phyloP scores from a whole-genome alignment of 208 protist genomes.

The Trypanosoma rangeli region DNA sequence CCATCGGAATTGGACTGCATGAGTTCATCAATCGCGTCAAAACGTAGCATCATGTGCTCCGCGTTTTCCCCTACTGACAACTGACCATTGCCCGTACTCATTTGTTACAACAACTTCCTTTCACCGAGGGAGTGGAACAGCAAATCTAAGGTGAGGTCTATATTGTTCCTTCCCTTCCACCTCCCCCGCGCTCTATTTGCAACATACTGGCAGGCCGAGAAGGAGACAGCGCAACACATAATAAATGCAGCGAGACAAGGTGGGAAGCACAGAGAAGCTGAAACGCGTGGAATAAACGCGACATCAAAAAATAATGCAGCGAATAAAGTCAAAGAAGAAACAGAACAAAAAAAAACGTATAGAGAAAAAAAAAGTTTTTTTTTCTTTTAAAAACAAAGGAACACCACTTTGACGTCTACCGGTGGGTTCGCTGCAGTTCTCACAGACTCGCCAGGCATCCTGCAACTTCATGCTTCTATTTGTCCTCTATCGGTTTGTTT shows the following conservation, averaged over 20 bases:
- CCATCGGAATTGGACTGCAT: slow-evolving; percentile 39
- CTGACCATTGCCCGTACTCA: neutral
- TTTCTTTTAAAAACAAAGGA: neutral
- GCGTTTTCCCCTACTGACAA: slow-evolving; percentile 31
- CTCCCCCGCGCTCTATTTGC: neutral
- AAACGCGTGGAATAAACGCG: neutral
- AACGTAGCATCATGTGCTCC: slow-evolving; percentile 42
- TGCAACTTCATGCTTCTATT: neutral
- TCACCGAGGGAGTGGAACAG: neutral
- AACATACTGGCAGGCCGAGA: neutral
- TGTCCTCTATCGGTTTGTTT: neutral
- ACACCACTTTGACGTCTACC: neutral
- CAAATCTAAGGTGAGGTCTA: neutral
- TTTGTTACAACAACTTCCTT: neutral
- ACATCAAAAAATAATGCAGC: neutral
- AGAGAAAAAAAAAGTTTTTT: neutral
- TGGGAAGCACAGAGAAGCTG: neutral
- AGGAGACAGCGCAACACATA: neutral
- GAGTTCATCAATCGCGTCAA: slow-evolving; percentile 77
- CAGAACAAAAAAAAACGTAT: neutral
- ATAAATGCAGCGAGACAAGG: neutral
- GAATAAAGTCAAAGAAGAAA: neutral
- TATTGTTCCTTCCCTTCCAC: neutral
- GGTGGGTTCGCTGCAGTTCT: neutral
- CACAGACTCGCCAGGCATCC: neutral